phyloP scores from a whole-genome alignment of 2,329 filamentous ascomycete genomes.

The Trichoderma sp. region DNA sequence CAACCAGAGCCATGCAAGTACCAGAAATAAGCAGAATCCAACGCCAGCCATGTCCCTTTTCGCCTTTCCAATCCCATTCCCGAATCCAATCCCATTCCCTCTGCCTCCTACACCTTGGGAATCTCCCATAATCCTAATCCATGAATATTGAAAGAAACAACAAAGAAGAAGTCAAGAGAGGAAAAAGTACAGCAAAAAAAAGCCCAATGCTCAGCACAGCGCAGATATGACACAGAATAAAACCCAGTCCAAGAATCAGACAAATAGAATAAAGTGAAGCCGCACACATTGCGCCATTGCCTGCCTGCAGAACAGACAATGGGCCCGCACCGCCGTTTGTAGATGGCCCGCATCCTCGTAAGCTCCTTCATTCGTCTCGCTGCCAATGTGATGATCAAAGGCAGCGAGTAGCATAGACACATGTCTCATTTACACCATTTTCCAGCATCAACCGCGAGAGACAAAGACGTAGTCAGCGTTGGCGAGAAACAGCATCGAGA shows the following conservation, averaged over 20 bases:
- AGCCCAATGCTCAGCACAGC: constrained; percentile 1
- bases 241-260: not conserved
- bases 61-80: not conserved
- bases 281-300: not conserved
- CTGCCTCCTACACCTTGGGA: not conserved
- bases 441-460: not conserved
- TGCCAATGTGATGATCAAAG: not conserved
- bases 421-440: constrained; percentile 12
- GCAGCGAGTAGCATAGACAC: constrained; percentile 14
- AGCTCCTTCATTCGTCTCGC: constrained; percentile 16
- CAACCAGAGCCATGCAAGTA: not conserved
- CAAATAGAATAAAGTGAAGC: constrained; percentile 8
- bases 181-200: not conserved
- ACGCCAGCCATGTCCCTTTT: constrained; percentile 14
- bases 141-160: constrained; percentile 5
- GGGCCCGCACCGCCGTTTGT: constrained; percentile 6
- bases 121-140: constrained; percentile 1
- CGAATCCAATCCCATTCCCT: not conserved
- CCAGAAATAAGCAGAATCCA: not conserved
- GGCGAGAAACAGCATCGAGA: not conserved
- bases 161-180: not conserved
- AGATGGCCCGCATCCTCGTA: constrained; percentile 27
- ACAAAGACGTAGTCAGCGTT: not conserved
- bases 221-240: constrained; percentile 19
- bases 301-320: constrained; percentile 10